These are phyloP conservation scores for Aspergillus pseudotamarii DNA, from an alignment of 2,329 filamentous ascomycete species.

Conservation along the genomic window DNA sequence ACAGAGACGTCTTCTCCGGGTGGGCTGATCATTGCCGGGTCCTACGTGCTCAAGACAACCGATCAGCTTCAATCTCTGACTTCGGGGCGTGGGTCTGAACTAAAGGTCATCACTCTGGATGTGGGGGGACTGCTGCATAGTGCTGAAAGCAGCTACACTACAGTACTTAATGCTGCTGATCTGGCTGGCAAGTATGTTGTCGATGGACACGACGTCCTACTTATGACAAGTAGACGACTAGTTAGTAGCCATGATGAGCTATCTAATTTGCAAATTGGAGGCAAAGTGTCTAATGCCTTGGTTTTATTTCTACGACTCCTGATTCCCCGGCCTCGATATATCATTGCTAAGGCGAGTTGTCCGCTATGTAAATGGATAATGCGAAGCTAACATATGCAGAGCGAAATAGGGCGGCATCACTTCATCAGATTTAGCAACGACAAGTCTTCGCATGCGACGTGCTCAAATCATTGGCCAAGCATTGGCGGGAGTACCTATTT, in stretches of 20 bases:
- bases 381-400: too few species aligned
- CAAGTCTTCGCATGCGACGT: not conserved
- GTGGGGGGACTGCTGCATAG: not conserved
- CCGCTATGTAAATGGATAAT: too few species aligned
- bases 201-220: not conserved
- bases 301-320: not conserved
- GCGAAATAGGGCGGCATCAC: not conserved
- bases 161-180: not conserved
- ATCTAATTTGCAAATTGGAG: not conserved
- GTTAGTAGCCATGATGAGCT: not conserved
- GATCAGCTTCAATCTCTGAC: not conserved
- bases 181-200: not conserved
- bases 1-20: not conserved
- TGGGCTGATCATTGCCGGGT: not conserved
- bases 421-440: not conserved
- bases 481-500: not conserved
- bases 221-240: not conserved
- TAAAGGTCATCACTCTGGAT: not conserved
- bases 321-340: not conserved
- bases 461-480: not conserved
- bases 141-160: not conserved
- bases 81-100: not conserved
- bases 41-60: not conserved
- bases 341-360: not conserved
- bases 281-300: not conserved